Percentiles rank a stretch among this genome's conserved stretches.
phyloP scores from a whole-genome alignment of 1,284 basidiomycete species.

The Quambalaria eucalypti region DNA sequence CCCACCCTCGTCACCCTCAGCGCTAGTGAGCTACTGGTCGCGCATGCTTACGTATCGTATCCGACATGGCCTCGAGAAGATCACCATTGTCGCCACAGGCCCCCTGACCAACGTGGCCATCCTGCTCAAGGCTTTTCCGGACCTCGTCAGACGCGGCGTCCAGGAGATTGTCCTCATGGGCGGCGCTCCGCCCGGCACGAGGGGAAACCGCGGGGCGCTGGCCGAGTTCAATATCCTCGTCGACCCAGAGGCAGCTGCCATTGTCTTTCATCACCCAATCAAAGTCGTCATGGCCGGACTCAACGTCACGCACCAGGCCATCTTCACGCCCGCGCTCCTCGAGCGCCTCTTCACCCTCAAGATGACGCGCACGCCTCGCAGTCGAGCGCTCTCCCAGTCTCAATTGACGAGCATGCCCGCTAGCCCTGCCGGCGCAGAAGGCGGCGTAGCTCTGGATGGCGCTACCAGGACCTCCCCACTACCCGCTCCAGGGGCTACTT shows the following conservation, averaged over 20 bases:
- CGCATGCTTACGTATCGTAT: slow-evolving; percentile 49
- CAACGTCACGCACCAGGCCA: slow-evolving; percentile 38
- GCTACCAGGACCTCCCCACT: too few species aligned
- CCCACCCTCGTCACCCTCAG: not conserved
- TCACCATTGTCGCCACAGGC: slow-evolving; percentile 33
- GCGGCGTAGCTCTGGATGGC: too few species aligned
- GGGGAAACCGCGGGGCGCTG: slow-evolving; percentile 26
- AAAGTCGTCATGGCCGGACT: slow-evolving; percentile 37
- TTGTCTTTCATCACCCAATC: slow-evolving; percentile 31
- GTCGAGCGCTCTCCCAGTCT: not conserved
- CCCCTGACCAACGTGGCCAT: slow-evolving; percentile 37
- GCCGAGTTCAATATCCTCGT: slow-evolving; percentile 39
- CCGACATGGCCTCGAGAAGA: slow-evolving; percentile 6
- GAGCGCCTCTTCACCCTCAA: slow-evolving; percentile 12
- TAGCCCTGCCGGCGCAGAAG: too few species aligned
- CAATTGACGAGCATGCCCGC: not conserved
- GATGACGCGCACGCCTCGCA: too few species aligned
- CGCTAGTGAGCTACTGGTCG: not conserved
- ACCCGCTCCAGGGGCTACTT: too few species aligned
- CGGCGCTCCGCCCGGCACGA: slow-evolving; percentile 22
- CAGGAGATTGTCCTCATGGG: slow-evolving; percentile 39
- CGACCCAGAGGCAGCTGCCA: slow-evolving; percentile 35
- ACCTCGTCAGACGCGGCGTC: slow-evolving; percentile 10
- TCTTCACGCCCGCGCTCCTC: slow-evolving; percentile 25
- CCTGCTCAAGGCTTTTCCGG: slow-evolving; percentile 13